A percentile compares a stretch with the other conserved stretches of the same genome.
These are phyloP conservation scores for Xylariaceae sp. DNA, from an alignment of 2,329 filamentous ascomycete species.

Conservation along the genomic window DNA sequence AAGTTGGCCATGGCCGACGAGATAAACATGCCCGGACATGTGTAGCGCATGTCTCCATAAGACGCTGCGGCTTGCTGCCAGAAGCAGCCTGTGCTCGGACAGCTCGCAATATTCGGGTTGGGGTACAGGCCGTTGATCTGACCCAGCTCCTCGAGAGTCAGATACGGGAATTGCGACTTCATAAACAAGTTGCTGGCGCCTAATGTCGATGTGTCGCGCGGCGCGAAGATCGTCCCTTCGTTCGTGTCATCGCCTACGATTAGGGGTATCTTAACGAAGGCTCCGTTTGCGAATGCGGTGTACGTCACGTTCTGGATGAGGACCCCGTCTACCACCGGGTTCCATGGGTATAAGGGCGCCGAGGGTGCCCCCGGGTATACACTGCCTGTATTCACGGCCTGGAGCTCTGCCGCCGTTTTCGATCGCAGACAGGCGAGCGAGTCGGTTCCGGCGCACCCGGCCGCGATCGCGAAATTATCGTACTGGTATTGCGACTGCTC, in stretches of 20 bases:
- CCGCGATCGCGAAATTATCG: conserved; percentile 40
- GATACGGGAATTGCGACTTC: conserved; percentile 50
- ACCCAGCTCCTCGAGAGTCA: conserved; percentile 46
- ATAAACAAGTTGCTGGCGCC: conserved; percentile 50
- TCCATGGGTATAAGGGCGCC: conserved; percentile 47
- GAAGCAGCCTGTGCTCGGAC: conserved; percentile 45
- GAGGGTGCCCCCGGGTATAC: conserved; percentile 33
- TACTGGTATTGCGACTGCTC: conserved; percentile 48
- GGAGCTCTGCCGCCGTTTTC: conserved; percentile 38
- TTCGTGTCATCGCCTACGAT: conserved; percentile 56
- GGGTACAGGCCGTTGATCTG: conserved; percentile 53
- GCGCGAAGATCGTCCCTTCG: conserved; percentile 59
- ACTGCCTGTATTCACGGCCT: conserved; percentile 38
- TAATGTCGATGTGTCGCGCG: conserved; percentile 41
- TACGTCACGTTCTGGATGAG: conserved; percentile 48
- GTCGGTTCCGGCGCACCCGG: conserved; percentile 37
- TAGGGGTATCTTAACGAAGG: conserved; percentile 49
- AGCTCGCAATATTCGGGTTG: conserved; percentile 39
- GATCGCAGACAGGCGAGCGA: conserved; percentile 43
- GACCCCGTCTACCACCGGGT: conserved; percentile 50
- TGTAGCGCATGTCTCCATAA: conserved; percentile 62
- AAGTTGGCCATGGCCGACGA: conserved; percentile 33
- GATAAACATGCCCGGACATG: conserved; percentile 56
- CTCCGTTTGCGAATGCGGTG: conserved; percentile 41
- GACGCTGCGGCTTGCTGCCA: conserved; percentile 54